phyloP scores from a whole-genome alignment of 176 grass and related monocot species.

The Zizania latifolia region DNA sequence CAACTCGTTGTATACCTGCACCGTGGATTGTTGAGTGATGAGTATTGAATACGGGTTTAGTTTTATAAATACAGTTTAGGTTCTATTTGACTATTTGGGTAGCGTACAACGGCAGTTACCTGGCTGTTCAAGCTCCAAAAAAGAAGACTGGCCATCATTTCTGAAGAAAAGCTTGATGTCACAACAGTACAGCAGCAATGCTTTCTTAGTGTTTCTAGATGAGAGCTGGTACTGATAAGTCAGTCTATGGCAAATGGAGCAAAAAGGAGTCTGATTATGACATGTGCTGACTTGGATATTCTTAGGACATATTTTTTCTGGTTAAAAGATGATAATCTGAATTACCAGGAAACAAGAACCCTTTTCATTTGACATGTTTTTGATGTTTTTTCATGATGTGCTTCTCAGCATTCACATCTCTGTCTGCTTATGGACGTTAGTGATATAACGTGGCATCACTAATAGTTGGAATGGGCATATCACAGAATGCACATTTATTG shows the following conservation, averaged over 20 bases:
- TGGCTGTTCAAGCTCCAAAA: no score
- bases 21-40: neutral
- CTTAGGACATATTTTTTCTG: neutral
- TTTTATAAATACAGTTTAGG: neutral
- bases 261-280: neutral
- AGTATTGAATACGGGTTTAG: neutral
- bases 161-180: neutral
- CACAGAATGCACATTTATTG: neutral
- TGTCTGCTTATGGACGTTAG: neutral
- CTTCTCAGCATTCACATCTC: neutral
- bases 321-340: neutral
- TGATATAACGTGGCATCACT: neutral
- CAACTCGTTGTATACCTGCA: neutral
- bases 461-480: neutral
- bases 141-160: neutral
- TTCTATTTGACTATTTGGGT: no score
- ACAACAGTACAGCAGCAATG: neutral
- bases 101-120: no score
- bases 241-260: neutral
- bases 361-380: neutral
- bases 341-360: no score
- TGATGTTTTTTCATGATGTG: neutral
- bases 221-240: neutral
- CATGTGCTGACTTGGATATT: neutral
- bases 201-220: neutral